phyloP scores from a whole-genome alignment of 768 basidiomycete genomes.

The Phylloporus arenicola region DNA sequence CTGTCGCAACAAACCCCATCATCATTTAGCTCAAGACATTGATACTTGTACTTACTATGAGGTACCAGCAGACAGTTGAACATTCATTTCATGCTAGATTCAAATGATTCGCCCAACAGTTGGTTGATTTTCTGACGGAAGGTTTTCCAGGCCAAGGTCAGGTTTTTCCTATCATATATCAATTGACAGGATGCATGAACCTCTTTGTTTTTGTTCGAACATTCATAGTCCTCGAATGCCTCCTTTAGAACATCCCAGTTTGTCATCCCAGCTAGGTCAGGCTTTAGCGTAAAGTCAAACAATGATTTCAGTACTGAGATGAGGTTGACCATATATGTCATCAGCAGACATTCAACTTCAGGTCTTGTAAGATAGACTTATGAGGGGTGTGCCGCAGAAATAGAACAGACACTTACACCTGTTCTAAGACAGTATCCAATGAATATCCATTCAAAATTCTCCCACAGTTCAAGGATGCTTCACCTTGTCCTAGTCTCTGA shows the following conservation, averaged over 20 bases:
- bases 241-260: constrained; percentile 4
- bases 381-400: not conserved
- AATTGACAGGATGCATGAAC: not conserved
- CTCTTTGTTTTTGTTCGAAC: not conserved
- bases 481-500: constrained; percentile 2
- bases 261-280: constrained; percentile 3
- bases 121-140: not conserved
- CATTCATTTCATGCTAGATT: too few species aligned
- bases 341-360: not conserved
- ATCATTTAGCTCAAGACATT: too few species aligned
- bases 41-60: too few species aligned
- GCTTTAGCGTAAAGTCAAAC: constrained; percentile 5
- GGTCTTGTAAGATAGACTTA: not conserved
- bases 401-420: not conserved
- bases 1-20: too few species aligned
- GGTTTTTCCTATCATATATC: not conserved
- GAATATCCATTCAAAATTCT: not conserved
- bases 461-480: not conserved
- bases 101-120: not conserved
- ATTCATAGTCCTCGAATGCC: constrained; percentile 3
- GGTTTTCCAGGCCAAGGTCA: not conserved
- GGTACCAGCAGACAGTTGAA: too few species aligned
- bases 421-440: not conserved
- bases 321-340: constrained; percentile 5
- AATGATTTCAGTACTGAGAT: not conserved